Evolutionary conservation across 257 asterid genomes (phyloP).

Genomic region (Capsicum baccatum): DNA sequence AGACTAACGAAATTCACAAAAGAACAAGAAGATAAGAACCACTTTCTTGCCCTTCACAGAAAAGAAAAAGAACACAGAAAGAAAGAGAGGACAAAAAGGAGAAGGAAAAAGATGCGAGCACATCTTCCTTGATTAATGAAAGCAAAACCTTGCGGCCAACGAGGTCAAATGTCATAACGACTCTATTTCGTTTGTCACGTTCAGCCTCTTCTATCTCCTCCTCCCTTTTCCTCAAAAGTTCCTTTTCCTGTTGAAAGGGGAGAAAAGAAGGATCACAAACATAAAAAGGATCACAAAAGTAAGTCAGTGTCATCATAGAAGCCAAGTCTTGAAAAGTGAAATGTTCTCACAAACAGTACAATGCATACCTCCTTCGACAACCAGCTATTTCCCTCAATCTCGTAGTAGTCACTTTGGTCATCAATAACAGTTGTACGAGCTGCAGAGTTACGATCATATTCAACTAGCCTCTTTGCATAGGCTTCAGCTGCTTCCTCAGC

Average conservation of each 20-base stretch:
- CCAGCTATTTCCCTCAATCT: constrained; percentile 84
- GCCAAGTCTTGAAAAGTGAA: constrained; percentile 26
- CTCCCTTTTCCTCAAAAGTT: constrained; percentile 72
- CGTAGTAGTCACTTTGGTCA: constrained; percentile 97
- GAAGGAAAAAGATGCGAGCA: constrained; percentile 13
- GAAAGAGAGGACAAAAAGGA: background rate
- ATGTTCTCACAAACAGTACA: background rate
- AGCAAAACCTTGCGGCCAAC: constrained; percentile 88
- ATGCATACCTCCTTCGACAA: constrained; percentile 74
- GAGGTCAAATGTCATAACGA: constrained; percentile 82
- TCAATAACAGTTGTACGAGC: constrained; percentile 97
- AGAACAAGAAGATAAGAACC: constrained; percentile 21
- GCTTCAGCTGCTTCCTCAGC: constrained; percentile 92
- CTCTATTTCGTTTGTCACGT: constrained; percentile 69
- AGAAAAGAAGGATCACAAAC: background rate
- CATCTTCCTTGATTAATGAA: constrained; percentile 13
- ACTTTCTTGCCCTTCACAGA: background rate
- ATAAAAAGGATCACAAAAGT: background rate
- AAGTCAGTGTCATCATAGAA: constrained; percentile 14
- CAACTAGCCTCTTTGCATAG: constrained; percentile 92
- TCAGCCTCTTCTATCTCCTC: constrained; percentile 91
- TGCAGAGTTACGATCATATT: constrained; percentile 94
- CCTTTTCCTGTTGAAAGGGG: constrained; percentile 71
- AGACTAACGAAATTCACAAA: constrained; percentile 11
- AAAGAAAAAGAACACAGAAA: background rate